These are phyloP conservation scores for Tetragonia tetragonoides DNA, from an alignment of 148 eudicot species.

Conservation along the genomic window DNA sequence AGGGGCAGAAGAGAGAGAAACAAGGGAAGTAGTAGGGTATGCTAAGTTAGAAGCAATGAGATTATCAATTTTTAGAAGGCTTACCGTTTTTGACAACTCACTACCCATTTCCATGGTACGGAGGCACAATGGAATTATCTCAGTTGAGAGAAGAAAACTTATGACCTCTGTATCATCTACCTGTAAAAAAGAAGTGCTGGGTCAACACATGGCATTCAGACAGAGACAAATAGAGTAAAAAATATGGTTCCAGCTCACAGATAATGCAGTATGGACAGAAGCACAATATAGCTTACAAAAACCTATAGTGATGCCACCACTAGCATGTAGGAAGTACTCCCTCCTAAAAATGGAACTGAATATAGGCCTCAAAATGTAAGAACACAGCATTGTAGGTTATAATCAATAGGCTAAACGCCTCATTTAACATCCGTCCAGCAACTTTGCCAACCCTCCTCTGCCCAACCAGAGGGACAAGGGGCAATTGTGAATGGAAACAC, in stretches of 20 bases:
- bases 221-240: neutral
- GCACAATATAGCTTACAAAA: neutral
- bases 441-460: no score
- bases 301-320: no score
- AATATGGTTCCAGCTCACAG: neutral
- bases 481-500: no score
- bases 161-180: slow-evolving; percentile 81
- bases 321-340: no score
- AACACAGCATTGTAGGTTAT: neutral
- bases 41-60: neutral
- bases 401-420: no score
- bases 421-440: no score
- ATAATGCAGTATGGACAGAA: neutral
- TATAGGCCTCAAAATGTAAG: no score
- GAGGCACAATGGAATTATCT: slow-evolving; percentile 90
- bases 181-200: slow-evolving; percentile 13
- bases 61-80: slow-evolving; percentile 16
- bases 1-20: neutral
- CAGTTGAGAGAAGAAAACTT: slow-evolving; percentile 91
- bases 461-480: no score
- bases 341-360: no score
- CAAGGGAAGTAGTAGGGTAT: neutral
- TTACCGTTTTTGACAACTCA: slow-evolving; percentile 92
- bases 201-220: neutral
- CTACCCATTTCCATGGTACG: slow-evolving; percentile 99